Evolutionary conservation across 169 alveolate species (phyloP), one percentile per base, ranked within the genome.

Genomic region (Plasmodium cynomolgi): DNA sequence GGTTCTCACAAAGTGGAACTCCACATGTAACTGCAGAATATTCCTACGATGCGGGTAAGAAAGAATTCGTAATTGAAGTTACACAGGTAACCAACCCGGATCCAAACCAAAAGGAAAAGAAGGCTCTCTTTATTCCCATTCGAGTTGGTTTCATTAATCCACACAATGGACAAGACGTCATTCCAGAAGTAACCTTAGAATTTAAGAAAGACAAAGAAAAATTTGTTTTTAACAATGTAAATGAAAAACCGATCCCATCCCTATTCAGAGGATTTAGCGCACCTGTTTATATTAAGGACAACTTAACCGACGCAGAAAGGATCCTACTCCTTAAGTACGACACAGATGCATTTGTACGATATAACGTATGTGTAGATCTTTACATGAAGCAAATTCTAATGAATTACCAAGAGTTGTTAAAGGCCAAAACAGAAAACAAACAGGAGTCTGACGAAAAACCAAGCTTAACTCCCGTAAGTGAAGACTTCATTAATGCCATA

Each of bases 191-290:
- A 20, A 77, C 93, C 75, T 92, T 96, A 33, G 93, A 97, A 90
- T 97, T 97, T 84, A 95, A 96, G 73, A 96, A 93, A 31, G 97
- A 96, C 39, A 97, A 83, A 81, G 97, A 97, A 88, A 95, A 96
- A 26, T 98, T 98, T 47, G 92, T 81, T 29, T 34, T 97, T 33
- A 92, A 81, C n/a, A 96, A 93, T 58, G 95, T 97, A 0, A n/a
- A 75, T 54, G 98, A 96, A 83, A 97, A 96, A 84, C 98, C 98
- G 50, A 97, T 98, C 29, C 96, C 97, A 11, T 98, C 99, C 9
- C 84, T 97, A 20, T 96, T 97, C 90, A 97, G 99, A 50, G 98
- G 96, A 17, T 98, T 98, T 84, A 97, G 99, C 1, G 99, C 99
- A 6, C 99, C 99, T 3, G 98, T 98, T 26, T 96, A 96, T 83